phyloP scores from a whole-genome alignment of 306 rosid species.

The Nissolia schottii region DNA sequence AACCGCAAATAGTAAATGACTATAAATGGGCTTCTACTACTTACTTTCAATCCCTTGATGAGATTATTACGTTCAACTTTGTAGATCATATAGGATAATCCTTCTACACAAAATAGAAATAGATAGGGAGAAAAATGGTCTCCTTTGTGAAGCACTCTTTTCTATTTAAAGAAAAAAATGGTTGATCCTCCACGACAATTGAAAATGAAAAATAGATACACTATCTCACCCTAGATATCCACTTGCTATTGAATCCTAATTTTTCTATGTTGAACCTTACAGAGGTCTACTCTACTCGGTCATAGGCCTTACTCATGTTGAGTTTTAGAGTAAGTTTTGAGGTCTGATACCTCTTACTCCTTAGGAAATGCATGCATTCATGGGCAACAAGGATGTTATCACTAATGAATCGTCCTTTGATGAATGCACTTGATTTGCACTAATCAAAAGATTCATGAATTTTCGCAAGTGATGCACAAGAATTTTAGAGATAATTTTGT shows the following conservation, averaged over 20 bases:
- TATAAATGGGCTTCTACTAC: not conserved
- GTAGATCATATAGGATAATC: too few relatives aligned
- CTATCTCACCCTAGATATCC: too few relatives aligned
- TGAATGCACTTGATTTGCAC: not conserved
- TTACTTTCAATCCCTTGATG: not conserved
- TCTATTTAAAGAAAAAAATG: not conserved
- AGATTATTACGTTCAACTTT: not conserved
- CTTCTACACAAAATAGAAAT: too few relatives aligned
- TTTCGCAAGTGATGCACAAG: not conserved
- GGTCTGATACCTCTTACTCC: not conserved
- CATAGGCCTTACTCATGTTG: too few relatives aligned
- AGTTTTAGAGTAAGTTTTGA: too few relatives aligned
- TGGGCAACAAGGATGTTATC: not conserved
- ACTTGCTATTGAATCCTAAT: too few relatives aligned
- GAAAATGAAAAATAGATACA: too few relatives aligned
- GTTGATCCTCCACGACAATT: not conserved
- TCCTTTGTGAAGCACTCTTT: not conserved
- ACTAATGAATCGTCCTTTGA: not conserved
- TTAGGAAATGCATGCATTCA: too few relatives aligned
- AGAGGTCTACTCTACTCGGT: too few relatives aligned
- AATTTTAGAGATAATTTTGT: too few relatives aligned
- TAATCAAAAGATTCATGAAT: not conserved
- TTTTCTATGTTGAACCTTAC: too few relatives aligned
- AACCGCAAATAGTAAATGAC: not conserved
- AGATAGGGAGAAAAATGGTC: not conserved